phyloP scores from a whole-genome alignment of 495 filamentous ascomycete genomes.

The Podospora tetraspora region DNA sequence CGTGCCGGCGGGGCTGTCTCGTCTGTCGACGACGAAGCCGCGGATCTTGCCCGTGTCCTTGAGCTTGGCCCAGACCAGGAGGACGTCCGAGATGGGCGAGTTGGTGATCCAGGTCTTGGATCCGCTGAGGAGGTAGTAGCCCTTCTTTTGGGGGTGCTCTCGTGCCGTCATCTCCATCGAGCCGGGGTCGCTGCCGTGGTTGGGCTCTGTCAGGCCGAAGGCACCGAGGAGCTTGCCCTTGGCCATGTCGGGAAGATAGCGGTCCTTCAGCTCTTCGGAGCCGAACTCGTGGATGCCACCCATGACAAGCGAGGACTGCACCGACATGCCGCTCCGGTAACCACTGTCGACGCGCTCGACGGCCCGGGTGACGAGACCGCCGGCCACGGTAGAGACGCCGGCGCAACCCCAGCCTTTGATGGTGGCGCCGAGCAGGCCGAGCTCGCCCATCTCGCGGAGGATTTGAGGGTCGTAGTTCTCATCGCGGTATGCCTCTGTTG shows the following conservation, averaged over 20 bases:
- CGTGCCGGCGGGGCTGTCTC: slow-evolving; percentile 75
- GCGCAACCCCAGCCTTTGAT: slow-evolving; percentile 92
- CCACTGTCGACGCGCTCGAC: slow-evolving; percentile 95
- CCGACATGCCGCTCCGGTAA: slow-evolving; percentile 92
- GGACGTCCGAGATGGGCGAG: slow-evolving; percentile 84
- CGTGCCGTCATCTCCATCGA: slow-evolving; percentile 89
- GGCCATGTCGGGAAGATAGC: slow-evolving; percentile 75
- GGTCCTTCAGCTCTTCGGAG: slow-evolving; percentile 82
- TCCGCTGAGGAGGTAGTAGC: slow-evolving; percentile 73
- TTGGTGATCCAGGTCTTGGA: slow-evolving; percentile 99
- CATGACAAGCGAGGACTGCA: slow-evolving; percentile 94
- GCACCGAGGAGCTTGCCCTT: slow-evolving; percentile 83
- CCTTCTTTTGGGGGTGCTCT: slow-evolving; percentile 81
- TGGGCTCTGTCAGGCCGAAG: slow-evolving; percentile 94
- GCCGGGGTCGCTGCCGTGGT: slow-evolving; percentile 94
- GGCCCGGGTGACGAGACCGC: slow-evolving; percentile 88
- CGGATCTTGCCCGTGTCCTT: slow-evolving; percentile 87
- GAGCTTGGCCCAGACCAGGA: slow-evolving; percentile 93
- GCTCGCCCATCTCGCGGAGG: slow-evolving; percentile 89
- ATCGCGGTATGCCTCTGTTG: slow-evolving; percentile 84
- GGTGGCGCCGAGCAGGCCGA: slow-evolving; percentile 85
- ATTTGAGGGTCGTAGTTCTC: slow-evolving; percentile 89
- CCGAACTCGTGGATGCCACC: slow-evolving; percentile 95
- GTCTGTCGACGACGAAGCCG: slow-evolving; percentile 85
- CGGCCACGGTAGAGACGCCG: slow-evolving; percentile 86